phyloP scores from a whole-genome alignment of 352 stramenopile species.

The Lagenidium giganteum region DNA sequence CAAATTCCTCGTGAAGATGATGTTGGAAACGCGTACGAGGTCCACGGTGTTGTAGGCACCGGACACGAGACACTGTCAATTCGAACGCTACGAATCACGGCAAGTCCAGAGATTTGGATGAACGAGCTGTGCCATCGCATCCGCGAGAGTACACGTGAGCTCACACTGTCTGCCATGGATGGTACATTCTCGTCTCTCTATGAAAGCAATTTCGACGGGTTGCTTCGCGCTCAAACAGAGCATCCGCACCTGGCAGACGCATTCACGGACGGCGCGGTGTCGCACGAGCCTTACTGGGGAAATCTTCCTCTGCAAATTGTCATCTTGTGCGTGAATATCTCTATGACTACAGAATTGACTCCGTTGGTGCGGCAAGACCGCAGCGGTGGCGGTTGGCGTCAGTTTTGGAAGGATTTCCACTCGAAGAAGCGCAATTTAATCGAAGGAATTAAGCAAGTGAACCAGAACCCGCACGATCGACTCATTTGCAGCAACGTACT shows the following conservation, averaged over 20 bases:
- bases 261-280: not conserved
- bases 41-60: slow-evolving; percentile 30
- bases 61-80: slow-evolving; percentile 28
- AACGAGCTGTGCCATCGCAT: slow-evolving; percentile 48
- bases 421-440: slow-evolving; percentile 45
- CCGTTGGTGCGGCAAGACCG: slow-evolving; percentile 32
- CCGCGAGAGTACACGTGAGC: slow-evolving; percentile 27
- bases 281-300: slow-evolving; percentile 27
- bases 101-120: slow-evolving; percentile 60
- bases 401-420: slow-evolving; percentile 41
- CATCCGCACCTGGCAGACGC: no score
- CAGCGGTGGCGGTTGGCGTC: slow-evolving; percentile 27
- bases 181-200: slow-evolving; percentile 30
- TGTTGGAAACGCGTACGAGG: slow-evolving; percentile 20
- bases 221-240: slow-evolving; percentile 21
- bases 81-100: slow-evolving; percentile 31
- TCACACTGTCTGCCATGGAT: slow-evolving; percentile 25
- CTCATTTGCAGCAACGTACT: slow-evolving; percentile 36
- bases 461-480: slow-evolving; percentile 24
- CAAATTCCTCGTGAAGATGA: slow-evolving; percentile 6
- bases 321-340: slow-evolving; percentile 43
- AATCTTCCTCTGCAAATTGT: slow-evolving; percentile 45
- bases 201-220: slow-evolving; percentile 37
- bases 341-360: slow-evolving; percentile 51
- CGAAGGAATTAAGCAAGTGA: slow-evolving; percentile 26